Base-by-base conservation (phyloP, 495 filamentous ascomycete genomes). In the Neurospora sp. region DNA sequence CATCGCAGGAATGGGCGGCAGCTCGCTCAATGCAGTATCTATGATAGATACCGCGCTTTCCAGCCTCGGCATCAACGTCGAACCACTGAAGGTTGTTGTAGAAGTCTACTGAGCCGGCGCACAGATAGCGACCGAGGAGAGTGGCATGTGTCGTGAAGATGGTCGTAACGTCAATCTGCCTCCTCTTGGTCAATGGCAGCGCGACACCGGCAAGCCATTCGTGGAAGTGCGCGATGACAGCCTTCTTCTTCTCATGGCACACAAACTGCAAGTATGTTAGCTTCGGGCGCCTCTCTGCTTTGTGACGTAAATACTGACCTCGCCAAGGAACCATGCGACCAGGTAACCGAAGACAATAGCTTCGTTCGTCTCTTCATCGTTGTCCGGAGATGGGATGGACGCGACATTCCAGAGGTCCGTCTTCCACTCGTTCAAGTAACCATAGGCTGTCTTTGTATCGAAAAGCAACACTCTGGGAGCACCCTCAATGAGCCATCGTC, bases 81-180 rank as follows among this genome's bases (percentile, higher is more conserved):
- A 99, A 99, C 84, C 90, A 91, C 81, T 98, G 96, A 23, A 99
- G 91, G 80, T 98, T 97, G 85, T 99, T 99, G 86, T 99, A 99
- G 82, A 99, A 99, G 81, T 99, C 96, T 38, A 98, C 96, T 3
- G 93, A 97, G 40, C 96, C 96, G 46, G 96, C 96, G 78, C 96
- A 99, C 59, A 99, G 92, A 78, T 99, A 99, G 70, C 96, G 90
- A 69, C 96, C 96, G 37, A 99, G 88, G 5, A 99, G 86, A 7
- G 96, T 99, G 12, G 96, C 96, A 79, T 99, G 96, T 5, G 96
- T 99, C 41, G 96, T 99, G 84, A 99, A 99, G 81, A 99, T 98
- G 76, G 96, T 98, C 10, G 96, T 99, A 69, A 97, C 88, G 79
- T 99, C 96, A 84, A 99, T 98, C 73, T 92, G 90, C 18, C 96